Evolutionary conservation across 23 red algal genomes (phyloP), one percentile per base, ranked within the genome.

Genomic region (Gracilariopsis chorda): DNA sequence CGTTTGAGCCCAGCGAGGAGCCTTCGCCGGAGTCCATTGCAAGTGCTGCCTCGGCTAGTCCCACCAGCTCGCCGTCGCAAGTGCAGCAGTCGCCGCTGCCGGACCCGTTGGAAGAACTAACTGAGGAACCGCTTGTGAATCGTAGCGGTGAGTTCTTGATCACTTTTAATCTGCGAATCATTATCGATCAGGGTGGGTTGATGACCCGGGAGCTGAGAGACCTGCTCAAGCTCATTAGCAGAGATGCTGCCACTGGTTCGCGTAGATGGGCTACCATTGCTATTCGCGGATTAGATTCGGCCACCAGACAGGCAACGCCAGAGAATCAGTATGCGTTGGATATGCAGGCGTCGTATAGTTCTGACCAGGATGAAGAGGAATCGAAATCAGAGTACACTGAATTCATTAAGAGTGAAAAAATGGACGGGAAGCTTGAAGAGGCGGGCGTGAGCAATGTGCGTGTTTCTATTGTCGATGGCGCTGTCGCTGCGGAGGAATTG

Each of bases 271-370:
- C 55, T 2, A 19, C 45, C 8, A 61, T 57, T 33, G 41, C 35
- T 58, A 14, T 83, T 8, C 24, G 34, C 4, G 34, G 24, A 83
- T 23, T 8, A 41, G 56, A 23, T 20, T 19, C 3, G 11, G 23
- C 13, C 25, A 64, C 25, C 14, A 25, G 59, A 34, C 59, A 64
- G 24, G 13, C 21, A 10, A 32, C 30, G 28, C 20, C 59, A 2
- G 59, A 33, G 17, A 37, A 39, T 0, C 36, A 51, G 2, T 87
- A 87, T 40, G 40, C 27, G 6, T 51, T 87, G 30, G 82, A 73
- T 39, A n/a, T 87, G n/a, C 82, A 87, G 41, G 82, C 40, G n/a
- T 39, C 52, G 30, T 87, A 87, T 44, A 40, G 35, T 13, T 45
- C 41, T 37, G 51, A 56, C 17, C 43, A 57, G 13, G 63, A 87